Base-by-base conservation (phyloP, 768 basidiomycete species). In the Mycena rosella region DNA sequence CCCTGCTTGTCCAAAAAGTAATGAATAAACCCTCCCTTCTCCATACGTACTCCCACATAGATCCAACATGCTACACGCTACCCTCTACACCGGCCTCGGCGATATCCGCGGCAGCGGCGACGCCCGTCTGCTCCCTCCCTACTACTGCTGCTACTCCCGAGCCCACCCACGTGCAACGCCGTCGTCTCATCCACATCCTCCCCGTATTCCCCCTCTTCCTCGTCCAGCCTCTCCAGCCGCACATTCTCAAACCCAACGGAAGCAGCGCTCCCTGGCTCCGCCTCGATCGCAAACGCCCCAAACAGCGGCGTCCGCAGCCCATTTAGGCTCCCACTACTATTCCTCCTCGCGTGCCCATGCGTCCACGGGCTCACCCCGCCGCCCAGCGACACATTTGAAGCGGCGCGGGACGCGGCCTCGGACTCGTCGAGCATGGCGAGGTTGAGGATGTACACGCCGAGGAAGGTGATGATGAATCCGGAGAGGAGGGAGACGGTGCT, bases 401-500 rank as follows among this genome's bases (percentile, higher is more conserved):
- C 38, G 38, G 38, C 38, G 38, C 14, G 38, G 14, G 42, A 44
- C 20, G 45, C 47, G 34, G 61, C 61, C 8, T 49, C 20, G 26
- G 24, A 11, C 42, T 62, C 63, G 2, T 65, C 63, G 30, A 69
- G 60, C 60, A 69, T 42, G 10, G 63, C 58, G 54, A 69, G 22
- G 59, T 69, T 69, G 71, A 68, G 27, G 59, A 75, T 49, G 69
- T 60, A 24, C 65, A 73, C n/a, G 60, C 49, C 47, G 74, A 73
- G 47, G 80, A 78, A 65, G 76, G 68, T 5, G 83, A 81, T 44
- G 77, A 72, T 18, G 78, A 78, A 60, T 18, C 60, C 29, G 70
- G 62, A 87, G 63, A 99, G 83, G 32, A 99, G 89, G 2, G 96
- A 96, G 34, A 96, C 74, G 34, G 94, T 95, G 77, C 95, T 94